These are phyloP conservation scores for Vigna trinervia DNA, from an alignment of 306 rosid genomes.

Conservation along the genomic window DNA sequence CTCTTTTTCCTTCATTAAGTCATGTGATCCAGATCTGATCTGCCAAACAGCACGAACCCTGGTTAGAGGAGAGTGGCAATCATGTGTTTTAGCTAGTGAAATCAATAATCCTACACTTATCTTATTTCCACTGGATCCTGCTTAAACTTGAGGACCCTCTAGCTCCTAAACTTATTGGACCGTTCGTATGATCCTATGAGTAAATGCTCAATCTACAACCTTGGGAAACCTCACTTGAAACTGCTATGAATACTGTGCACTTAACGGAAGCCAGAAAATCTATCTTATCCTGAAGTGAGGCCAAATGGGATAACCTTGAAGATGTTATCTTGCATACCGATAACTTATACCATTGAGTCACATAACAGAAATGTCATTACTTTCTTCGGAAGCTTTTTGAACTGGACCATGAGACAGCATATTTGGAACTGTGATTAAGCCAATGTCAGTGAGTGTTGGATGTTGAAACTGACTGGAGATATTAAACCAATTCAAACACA, in stretches of 20 bases:
- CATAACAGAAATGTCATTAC: neutral
- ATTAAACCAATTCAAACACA: neutral
- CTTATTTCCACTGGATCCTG: no score
- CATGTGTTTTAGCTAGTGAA: no score
- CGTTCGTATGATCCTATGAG: neutral
- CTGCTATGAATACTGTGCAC: neutral
- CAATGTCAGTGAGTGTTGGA: neutral
- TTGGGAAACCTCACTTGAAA: neutral
- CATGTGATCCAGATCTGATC: no score
- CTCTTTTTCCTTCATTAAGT: no score
- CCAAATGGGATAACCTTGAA: neutral
- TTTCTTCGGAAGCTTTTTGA: neutral
- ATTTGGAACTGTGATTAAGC: neutral
- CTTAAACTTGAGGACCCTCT: no score
- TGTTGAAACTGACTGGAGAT: neutral
- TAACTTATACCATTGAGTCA: neutral
- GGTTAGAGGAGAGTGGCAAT: no score
- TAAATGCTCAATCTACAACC: neutral
- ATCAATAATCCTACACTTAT: no score
- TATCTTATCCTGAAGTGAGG: constrained; percentile 16
- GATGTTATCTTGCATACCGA: neutral
- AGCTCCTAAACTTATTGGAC: neutral
- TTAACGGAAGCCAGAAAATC: constrained; percentile 8
- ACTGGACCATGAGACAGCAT: neutral
- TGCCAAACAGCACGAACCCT: no score